Evolutionary conservation across 805 yeast species (phyloP).

Genomic region (Hanseniaspora mollemarum): DNA sequence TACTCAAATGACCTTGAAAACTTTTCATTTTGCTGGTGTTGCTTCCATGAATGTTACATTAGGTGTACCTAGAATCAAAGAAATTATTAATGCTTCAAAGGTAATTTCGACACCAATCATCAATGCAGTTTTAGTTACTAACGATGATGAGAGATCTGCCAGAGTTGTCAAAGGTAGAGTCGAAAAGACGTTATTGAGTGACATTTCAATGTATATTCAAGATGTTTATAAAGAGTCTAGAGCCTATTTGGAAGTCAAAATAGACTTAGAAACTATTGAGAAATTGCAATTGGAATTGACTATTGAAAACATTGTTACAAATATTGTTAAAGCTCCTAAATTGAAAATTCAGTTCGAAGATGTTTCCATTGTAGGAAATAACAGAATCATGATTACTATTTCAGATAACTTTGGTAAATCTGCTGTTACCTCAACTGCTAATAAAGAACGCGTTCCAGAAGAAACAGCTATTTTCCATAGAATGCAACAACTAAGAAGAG

Average conservation of each 20-base stretch:
- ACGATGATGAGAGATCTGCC: constrained; percentile 92
- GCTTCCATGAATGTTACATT: constrained; percentile 91
- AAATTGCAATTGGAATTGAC: constrained; percentile 80
- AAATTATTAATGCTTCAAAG: constrained; percentile 95
- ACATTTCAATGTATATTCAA: constrained; percentile 79
- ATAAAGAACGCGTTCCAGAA: constrained; percentile 28
- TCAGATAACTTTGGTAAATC: constrained; percentile 34
- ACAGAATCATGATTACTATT: constrained; percentile 56
- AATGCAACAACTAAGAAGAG: constrained; percentile 80
- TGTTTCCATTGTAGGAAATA: constrained; percentile 54
- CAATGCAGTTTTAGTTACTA: constrained; percentile 84
- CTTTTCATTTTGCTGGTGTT: constrained; percentile 97
- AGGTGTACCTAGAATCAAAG: constrained; percentile 96
- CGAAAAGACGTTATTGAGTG: constrained; percentile 80
- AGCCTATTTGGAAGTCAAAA: constrained; percentile 68
- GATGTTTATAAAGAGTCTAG: constrained; percentile 78
- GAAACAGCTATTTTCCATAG: constrained; percentile 61
- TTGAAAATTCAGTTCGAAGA: constrained; percentile 68
- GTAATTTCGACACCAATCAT: constrained; percentile 98
- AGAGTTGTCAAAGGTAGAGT: constrained; percentile 96
- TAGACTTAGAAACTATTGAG: constrained; percentile 77
- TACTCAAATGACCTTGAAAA: constrained; percentile 92
- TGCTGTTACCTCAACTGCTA: constrained; percentile 35
- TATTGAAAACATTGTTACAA: constrained; percentile 73
- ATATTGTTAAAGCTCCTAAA: constrained; percentile 76